Percentiles rank a stretch among this genome's conserved stretches.
Evolutionary conservation across 1,284 basidiomycete genomes (phyloP).

Genomic region (Chiua sp.): DNA sequence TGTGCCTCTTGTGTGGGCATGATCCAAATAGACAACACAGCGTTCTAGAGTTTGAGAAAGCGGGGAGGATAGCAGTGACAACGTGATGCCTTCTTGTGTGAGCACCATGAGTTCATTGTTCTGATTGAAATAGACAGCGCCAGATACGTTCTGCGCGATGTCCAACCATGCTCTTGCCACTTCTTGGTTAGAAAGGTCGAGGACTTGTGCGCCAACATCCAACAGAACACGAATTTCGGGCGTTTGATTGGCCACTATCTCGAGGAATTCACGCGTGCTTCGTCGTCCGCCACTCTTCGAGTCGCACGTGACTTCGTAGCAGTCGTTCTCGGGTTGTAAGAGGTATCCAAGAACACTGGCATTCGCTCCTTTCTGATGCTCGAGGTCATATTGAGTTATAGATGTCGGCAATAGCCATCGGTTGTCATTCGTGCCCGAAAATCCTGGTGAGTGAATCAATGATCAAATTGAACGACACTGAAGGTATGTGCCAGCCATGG

Average conservation of each 20-base stretch:
- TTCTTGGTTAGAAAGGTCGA: conserved; percentile 49
- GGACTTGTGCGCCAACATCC: conserved; percentile 58
- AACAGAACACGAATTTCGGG: not conserved
- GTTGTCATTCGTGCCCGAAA: conserved; percentile 10
- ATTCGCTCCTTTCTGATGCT: conserved; percentile 20
- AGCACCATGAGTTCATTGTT: conserved; percentile 47
- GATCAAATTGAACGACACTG: too few relatives aligned
- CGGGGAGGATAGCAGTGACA: conserved; percentile 46
- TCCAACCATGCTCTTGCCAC: conserved; percentile 48
- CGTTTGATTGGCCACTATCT: not conserved
- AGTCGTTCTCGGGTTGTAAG: conserved; percentile 48
- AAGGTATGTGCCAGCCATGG: too few relatives aligned
- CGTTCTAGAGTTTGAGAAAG: conserved; percentile 45
- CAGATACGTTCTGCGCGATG: conserved; percentile 36
- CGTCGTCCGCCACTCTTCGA: not conserved
- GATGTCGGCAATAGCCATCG: conserved; percentile 10
- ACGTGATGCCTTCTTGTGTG: conserved; percentile 41
- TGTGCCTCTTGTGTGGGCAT: conserved; percentile 59
- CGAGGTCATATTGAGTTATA: conserved; percentile 4
- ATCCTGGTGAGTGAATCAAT: not conserved
- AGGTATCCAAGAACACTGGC: conserved; percentile 50
- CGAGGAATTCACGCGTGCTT: not conserved
- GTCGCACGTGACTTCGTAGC: conserved; percentile 28
- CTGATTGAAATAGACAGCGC: conserved; percentile 51
- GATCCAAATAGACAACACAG: conserved; percentile 57